phyloP scores from a whole-genome alignment of 2,329 filamentous ascomycete genomes.

The Coniochaeta ligniaria region DNA sequence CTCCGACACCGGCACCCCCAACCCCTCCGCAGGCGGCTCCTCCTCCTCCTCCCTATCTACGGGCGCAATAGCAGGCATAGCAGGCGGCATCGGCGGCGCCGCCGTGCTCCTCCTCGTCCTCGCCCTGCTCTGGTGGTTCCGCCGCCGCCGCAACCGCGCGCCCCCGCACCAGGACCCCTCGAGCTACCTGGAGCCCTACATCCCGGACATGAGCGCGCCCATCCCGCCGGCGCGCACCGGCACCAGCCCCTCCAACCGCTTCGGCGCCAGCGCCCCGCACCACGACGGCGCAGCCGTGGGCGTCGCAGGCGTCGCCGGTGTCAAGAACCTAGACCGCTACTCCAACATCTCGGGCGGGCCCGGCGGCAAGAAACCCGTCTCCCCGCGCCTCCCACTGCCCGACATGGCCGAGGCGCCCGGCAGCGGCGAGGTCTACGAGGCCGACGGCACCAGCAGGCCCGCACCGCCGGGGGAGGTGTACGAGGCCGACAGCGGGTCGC shows the following conservation, averaged over 20 bases:
- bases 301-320: background rate
- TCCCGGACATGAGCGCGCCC: slow-evolving; percentile 1
- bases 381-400: background rate
- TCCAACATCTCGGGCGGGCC: background rate
- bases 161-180: background rate
- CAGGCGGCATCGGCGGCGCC: slow-evolving; percentile 8
- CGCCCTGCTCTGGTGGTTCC: background rate
- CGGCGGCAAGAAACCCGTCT: background rate
- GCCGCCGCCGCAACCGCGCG: background rate
- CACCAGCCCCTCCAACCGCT: background rate
- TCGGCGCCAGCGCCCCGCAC: background rate
- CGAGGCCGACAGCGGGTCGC: background rate
- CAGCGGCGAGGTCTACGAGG: background rate
- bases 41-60: slow-evolving; percentile 4
- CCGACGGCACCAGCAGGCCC: background rate
- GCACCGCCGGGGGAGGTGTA: background rate
- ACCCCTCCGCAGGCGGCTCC: background rate
- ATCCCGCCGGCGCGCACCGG: background rate
- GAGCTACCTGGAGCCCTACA: background rate
- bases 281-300: background rate
- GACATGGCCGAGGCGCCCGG: background rate
- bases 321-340: background rate
- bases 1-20: slow-evolving; percentile 1
- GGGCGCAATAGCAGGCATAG: slow-evolving; percentile 13
- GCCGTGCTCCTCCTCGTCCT: slow-evolving; percentile 1